phyloP scores from a whole-genome alignment of 23 red algal species.

The Gracilaria caudata region DNA sequence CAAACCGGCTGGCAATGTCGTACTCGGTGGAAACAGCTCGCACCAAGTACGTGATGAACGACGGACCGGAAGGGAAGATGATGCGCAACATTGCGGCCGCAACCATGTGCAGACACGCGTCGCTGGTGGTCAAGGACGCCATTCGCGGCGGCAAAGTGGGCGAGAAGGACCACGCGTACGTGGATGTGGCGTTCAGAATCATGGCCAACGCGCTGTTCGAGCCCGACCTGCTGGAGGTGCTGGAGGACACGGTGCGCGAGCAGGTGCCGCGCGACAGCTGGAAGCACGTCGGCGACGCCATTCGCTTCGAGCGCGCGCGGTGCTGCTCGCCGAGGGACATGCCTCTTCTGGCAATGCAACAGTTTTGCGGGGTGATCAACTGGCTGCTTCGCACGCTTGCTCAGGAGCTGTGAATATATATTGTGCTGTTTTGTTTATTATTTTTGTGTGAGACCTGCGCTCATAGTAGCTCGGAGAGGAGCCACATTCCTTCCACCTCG shows the following conservation, averaged over 20 bases:
- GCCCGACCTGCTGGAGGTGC: conserved; percentile 33
- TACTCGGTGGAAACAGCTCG: conserved; percentile 45
- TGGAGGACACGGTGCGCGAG: conserved; percentile 18
- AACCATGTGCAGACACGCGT: conserved; percentile 66
- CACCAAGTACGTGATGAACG: conserved; percentile 43
- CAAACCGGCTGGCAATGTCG: conserved; percentile 16
- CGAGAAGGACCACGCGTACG: conserved; percentile 6
- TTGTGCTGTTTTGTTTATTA: not conserved
- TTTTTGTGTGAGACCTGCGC: not conserved
- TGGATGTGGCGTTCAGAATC: conserved; percentile 57
- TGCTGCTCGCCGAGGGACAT: conserved; percentile 73
- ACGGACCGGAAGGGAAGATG: conserved; percentile 21
- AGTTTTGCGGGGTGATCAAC: conserved; percentile 76
- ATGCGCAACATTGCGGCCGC: conserved; percentile 70
- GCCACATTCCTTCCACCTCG: conserved; percentile 92
- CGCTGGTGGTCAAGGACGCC: conserved; percentile 72
- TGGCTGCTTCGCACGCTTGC: conserved; percentile 61
- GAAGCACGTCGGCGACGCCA: conserved; percentile 32
- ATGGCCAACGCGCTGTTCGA: conserved; percentile 63
- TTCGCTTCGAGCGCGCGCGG: conserved; percentile 60
- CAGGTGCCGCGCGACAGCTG: conserved; percentile 13
- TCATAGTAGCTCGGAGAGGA: conserved; percentile 72
- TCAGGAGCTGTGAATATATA: conserved; percentile 49
- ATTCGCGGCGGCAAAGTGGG: conserved; percentile 54
- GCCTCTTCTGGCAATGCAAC: conserved; percentile 55